phyloP scores from a whole-genome alignment of 2,329 filamentous ascomycete genomes.

The Ascochyta lentis region DNA sequence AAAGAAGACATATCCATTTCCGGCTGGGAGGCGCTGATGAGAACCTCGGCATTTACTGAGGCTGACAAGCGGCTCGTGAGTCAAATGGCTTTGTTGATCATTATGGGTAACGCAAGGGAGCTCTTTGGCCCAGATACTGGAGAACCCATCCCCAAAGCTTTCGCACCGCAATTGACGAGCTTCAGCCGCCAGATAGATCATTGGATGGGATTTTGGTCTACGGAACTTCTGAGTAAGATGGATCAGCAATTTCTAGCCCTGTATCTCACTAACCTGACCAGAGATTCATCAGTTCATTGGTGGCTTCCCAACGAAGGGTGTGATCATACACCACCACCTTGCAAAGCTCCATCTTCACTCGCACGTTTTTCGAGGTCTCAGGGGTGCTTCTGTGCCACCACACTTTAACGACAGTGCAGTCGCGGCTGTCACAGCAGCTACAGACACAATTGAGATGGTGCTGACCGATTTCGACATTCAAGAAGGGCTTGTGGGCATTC shows the following conservation, averaged over 20 bases:
- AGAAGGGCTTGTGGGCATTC: conserved; percentile 53
- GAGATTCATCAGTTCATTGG: conserved; percentile 56
- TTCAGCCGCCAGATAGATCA: conserved; percentile 54
- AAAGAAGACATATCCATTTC: conserved; percentile 65
- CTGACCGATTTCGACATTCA: conserved; percentile 54
- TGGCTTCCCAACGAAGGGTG: conserved; percentile 58
- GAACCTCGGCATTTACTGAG: conserved; percentile 58
- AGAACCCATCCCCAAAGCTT: conserved; percentile 58
- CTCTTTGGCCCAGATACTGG: conserved; percentile 64
- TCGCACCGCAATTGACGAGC: conserved; percentile 59
- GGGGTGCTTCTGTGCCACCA: conserved; percentile 56
- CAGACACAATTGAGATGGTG: conserved; percentile 55
- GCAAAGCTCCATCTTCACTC: conserved; percentile 61
- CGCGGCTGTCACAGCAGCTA: conserved; percentile 57
- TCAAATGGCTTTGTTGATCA: conserved; percentile 65
- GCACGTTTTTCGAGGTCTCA: conserved; percentile 57
- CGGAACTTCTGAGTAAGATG: conserved; percentile 52
- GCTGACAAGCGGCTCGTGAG: conserved; percentile 64
- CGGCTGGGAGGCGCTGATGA: conserved; percentile 64
- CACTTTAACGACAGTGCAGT: conserved; percentile 56
- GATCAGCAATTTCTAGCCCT: neutral
- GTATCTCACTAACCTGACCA: conserved; percentile 29
- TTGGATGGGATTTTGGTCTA: conserved; percentile 59
- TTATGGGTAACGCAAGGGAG: conserved; percentile 62
- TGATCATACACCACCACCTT: conserved; percentile 61